Base-by-base conservation (phyloP, 129 eudicot species). In the Lactuca saligna region DNA sequence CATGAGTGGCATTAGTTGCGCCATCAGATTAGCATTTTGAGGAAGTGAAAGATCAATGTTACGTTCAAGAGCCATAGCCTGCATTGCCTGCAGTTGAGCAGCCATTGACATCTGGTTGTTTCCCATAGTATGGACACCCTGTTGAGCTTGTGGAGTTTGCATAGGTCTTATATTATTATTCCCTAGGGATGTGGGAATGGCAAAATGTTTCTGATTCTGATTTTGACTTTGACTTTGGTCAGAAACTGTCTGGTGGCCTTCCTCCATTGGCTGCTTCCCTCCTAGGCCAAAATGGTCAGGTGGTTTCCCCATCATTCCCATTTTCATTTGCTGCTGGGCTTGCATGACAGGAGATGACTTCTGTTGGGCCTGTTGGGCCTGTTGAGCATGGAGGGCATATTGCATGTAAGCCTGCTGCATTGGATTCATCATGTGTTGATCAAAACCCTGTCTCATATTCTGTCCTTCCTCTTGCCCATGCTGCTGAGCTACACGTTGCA, bases 71-170 rank as follows among this genome's bases (percentile, higher is more conserved):
- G 97, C 99, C 82, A 90, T 72, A 46, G 90, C 98, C 73, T 90
- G 96, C 83, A 89, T 81, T 57, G 92, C 96, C 79, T 88, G 99
- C 81, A 93, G 65, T 78, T 93, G 99, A 32, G 95, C 91, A 62
- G 88, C 92, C 95, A 87, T 79, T 60, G 90, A 80, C 42, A 68
- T 74, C 65, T 71, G 91, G 69, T 53, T 85, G 67, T 77, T 87
- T 16, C 86, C 66, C 84, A 74, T 85, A 74, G 74, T 81, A 74
- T 83, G 86, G 20, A 78, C 62, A 50, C 38, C 65, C 66, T 87
- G 95, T 76, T 85, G 92, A 63, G 84, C 73, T 65, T 82, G 95
- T 63, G 81, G 84, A n/a, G 70, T 73, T 57, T 77, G 82, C 83
- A 82, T 79, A 17, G 95, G 75, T 62, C 83, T 71, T 60, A 61